A percentile compares a stretch with the other conserved stretches of the same genome.
These are phyloP conservation scores for Amphicarpaea edgeworthii DNA, from an alignment of 306 rosid genomes.

Conservation along the genomic window DNA sequence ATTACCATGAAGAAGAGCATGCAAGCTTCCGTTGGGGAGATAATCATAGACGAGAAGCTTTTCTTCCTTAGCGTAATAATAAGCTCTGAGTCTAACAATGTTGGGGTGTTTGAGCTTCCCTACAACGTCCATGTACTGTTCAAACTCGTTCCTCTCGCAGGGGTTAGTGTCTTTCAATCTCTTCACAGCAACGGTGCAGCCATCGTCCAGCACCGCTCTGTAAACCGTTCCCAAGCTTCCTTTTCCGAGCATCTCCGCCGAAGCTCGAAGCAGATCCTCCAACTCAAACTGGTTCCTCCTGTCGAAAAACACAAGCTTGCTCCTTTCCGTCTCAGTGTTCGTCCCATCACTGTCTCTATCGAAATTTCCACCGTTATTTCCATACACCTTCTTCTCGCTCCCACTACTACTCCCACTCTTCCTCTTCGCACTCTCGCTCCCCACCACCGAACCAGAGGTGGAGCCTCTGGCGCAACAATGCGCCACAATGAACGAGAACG, in stretches of 20 bases:
- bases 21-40: constrained; percentile 92
- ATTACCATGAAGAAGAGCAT: constrained; percentile 87
- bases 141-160: constrained; percentile 79
- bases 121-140: constrained; percentile 92
- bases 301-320: constrained; percentile 86
- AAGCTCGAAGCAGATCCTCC: constrained; percentile 88
- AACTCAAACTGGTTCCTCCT: constrained; percentile 85
- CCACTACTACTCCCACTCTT: constrained; percentile 78
- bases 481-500: constrained; percentile 71
- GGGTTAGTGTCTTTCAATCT: constrained; percentile 92
- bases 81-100: constrained; percentile 82
- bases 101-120: constrained; percentile 87
- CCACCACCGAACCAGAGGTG: constrained; percentile 55
- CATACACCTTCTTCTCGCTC: constrained; percentile 80
- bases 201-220: constrained; percentile 86
- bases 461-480: constrained; percentile 72
- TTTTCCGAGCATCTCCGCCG: constrained; percentile 98
- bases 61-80: constrained; percentile 92
- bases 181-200: constrained; percentile 85
- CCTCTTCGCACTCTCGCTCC: constrained; percentile 80
- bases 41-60: constrained; percentile 95
- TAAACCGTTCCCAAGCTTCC: constrained; percentile 98
- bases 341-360: constrained; percentile 86
- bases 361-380: constrained; percentile 56
- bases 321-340: constrained; percentile 62